Conservation (phyloP, 805 yeast genomes). For the Wickerhamiella domercqiae region DNA sequence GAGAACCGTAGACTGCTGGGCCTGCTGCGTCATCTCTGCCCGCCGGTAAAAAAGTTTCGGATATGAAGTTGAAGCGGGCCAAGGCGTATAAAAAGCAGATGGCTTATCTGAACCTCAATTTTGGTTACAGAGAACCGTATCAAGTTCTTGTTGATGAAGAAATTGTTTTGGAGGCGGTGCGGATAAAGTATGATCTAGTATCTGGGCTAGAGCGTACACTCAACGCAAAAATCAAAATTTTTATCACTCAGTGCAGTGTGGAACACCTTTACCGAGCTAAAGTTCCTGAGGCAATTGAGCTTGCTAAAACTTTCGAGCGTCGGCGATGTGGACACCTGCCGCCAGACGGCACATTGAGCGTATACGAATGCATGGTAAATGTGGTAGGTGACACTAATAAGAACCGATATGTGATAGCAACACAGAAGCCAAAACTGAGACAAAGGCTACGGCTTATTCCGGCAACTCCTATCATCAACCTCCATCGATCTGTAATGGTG, state of each 20-base stretch:
- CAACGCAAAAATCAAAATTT: constrained; percentile 69
- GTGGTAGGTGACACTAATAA: constrained; percentile 41
- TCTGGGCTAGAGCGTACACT: constrained; percentile 68
- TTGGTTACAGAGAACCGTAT: constrained; percentile 86
- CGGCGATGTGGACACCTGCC: constrained; percentile 71
- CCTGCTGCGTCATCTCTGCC: no score
- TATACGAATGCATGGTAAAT: constrained; percentile 48
- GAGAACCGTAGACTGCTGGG: no score
- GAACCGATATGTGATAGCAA: constrained; percentile 80
- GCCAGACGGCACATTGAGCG: constrained; percentile 27
- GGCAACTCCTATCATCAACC: constrained; percentile 77
- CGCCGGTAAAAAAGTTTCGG: no score
- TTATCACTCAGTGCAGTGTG: constrained; percentile 95
- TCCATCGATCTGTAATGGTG: constrained; percentile 85
- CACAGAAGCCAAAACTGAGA: constrained; percentile 62
- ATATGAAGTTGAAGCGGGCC: constrained; percentile 93
- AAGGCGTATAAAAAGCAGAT: constrained; percentile 87
- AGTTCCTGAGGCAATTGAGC: constrained; percentile 46
- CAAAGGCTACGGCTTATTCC: constrained; percentile 58
- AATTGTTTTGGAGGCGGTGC: constrained; percentile 47
- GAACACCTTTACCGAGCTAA: constrained; percentile 61
- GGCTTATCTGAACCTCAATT: constrained; percentile 68
- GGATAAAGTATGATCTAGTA: constrained; percentile 59
- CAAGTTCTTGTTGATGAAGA: constrained; percentile 81
- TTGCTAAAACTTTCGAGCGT: constrained; percentile 76